A percentile compares a stretch with the other conserved stretches of the same genome.
Conservation (phyloP, 768 basidiomycete species). For the Lentinula boryana region DNA sequence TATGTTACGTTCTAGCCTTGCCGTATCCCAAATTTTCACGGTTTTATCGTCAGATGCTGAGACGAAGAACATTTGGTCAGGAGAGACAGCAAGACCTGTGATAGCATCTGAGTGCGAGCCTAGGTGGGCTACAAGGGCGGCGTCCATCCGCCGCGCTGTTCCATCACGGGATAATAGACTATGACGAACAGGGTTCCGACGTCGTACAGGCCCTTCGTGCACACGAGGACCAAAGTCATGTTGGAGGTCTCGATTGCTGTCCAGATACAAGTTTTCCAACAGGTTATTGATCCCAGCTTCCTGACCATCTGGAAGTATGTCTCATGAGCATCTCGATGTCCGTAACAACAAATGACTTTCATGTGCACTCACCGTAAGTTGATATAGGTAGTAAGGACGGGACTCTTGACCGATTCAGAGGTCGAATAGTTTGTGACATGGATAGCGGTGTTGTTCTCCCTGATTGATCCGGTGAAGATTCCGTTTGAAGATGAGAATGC, state of each 20-base stretch:
- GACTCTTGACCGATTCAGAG: slow-evolving; percentile 38
- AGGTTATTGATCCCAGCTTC: slow-evolving; percentile 87
- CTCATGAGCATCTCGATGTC: not conserved
- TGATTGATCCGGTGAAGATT: slow-evolving; percentile 65
- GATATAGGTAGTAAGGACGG: slow-evolving; percentile 58
- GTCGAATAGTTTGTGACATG: slow-evolving; percentile 49
- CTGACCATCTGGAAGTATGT: slow-evolving; percentile 59
- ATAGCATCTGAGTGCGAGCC: slow-evolving; percentile 77
- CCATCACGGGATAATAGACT: slow-evolving; percentile 64
- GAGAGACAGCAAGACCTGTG: slow-evolving; percentile 79
- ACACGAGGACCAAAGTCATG: slow-evolving; percentile 90
- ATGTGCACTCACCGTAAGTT: slow-evolving; percentile 54
- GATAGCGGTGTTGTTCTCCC: slow-evolving; percentile 76
- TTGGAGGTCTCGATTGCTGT: slow-evolving; percentile 79
- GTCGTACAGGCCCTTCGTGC: slow-evolving; percentile 73
- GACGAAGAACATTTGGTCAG: slow-evolving; percentile 93
- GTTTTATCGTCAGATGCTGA: slow-evolving; percentile 93
- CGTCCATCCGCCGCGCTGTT: slow-evolving; percentile 55
- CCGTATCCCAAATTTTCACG: slow-evolving; percentile 89
- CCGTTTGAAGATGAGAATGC: slow-evolving; percentile 59
- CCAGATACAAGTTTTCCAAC: slow-evolving; percentile 84
- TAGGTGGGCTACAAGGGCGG: slow-evolving; percentile 78
- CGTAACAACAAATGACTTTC: not conserved
- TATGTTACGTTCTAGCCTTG: slow-evolving; percentile 89
- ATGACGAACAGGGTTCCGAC: slow-evolving; percentile 68